phyloP scores from a whole-genome alignment of 805 yeast species.

The Saccharomycopsis selenospora region DNA sequence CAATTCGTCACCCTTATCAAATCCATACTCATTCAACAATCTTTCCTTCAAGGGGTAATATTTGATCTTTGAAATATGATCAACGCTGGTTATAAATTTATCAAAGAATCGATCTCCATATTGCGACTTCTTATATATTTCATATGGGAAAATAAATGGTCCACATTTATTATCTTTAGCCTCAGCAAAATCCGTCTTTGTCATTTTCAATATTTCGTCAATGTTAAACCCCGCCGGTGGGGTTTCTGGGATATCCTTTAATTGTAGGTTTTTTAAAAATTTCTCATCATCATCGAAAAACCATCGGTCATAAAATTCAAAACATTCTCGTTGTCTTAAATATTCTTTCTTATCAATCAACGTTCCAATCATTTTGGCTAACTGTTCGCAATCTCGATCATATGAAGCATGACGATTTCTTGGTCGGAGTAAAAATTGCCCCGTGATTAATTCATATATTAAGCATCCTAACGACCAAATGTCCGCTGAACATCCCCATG shows the following conservation, averaged over 20 bases:
- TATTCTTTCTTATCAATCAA: conserved; percentile 13
- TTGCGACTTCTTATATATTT: conserved; percentile 7
- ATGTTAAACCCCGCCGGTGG: conserved; percentile 18
- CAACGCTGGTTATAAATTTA: conserved; percentile 3
- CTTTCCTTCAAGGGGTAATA: conserved; percentile 3
- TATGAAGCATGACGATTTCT: conserved; percentile 29
- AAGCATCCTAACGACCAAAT: conserved; percentile 95
- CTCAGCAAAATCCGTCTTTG: conserved; percentile 9
- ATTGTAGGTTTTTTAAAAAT: conserved; percentile 1
- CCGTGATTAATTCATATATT: conserved; percentile 84
- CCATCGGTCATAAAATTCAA: conserved; percentile 17
- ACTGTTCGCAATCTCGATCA: conserved; percentile 75
- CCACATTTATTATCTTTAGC: conserved; percentile 19
- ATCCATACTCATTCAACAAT: conserved; percentile 3
- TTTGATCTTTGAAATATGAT: neutral
- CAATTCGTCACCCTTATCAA: conserved; percentile 1
- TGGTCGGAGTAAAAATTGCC: conserved; percentile 93
- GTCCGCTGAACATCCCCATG: conserved; percentile 95
- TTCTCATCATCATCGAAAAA: conserved; percentile 16
- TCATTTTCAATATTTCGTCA: conserved; percentile 7
- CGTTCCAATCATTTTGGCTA: conserved; percentile 82
- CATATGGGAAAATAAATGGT: conserved; percentile 21
- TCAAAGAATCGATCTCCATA: conserved; percentile 14
- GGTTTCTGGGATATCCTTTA: conserved; percentile 8
- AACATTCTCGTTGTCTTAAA: conserved; percentile 10